phyloP scores from a whole-genome alignment of 495 filamentous ascomycete genomes.

The Penicillium manginii region DNA sequence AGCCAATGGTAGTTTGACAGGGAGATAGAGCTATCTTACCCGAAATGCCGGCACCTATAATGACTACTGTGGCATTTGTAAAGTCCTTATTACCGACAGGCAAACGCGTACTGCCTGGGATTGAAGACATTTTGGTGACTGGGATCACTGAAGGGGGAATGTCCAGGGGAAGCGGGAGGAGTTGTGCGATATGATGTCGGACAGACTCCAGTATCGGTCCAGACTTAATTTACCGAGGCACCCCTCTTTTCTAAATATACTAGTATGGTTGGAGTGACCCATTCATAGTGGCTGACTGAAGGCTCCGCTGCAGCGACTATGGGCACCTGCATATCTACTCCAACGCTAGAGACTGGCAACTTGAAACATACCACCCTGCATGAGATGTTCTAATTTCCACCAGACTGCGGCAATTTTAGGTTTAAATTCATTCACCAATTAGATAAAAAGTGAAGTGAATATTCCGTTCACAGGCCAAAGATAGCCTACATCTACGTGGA shows the following conservation, averaged over 20 bases:
- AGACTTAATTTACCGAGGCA: neutral
- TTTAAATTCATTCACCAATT: too few species aligned
- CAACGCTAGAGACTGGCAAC: neutral
- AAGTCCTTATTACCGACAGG: constrained; percentile 35
- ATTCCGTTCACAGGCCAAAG: too few species aligned
- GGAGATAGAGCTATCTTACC: constrained; percentile 18
- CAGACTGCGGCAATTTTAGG: too few species aligned
- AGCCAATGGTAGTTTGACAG: neutral
- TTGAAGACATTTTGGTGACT: constrained; percentile 17
- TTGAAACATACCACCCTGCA: neutral
- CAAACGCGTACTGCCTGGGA: constrained; percentile 16
- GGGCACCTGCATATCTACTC: neutral
- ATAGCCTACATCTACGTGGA: too few species aligned
- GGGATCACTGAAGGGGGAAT: neutral
- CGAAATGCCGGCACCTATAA: constrained; percentile 58
- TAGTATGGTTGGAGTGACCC: neutral
- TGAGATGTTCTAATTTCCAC: too few species aligned
- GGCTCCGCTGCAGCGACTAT: neutral
- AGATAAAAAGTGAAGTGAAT: too few species aligned
- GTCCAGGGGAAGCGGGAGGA: neutral
- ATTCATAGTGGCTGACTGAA: neutral
- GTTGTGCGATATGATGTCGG: neutral
- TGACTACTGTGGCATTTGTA: constrained; percentile 54
- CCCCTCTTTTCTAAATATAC: neutral
- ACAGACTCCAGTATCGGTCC: neutral